Evolutionary conservation across 2,329 filamentous ascomycete genomes (phyloP).

Genomic region (Talaromyces islandicus): DNA sequence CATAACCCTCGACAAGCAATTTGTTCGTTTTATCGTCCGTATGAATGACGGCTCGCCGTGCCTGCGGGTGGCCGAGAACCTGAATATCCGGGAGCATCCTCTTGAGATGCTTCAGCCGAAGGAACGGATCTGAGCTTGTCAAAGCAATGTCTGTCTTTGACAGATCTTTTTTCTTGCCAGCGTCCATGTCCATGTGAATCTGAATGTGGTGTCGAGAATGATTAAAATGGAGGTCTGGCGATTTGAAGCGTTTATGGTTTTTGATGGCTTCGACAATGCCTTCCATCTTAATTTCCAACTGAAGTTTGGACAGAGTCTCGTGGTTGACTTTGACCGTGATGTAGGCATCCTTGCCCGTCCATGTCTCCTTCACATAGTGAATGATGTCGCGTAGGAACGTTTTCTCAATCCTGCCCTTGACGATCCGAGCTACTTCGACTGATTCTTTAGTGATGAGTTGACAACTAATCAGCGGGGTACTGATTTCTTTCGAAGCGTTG

Average conservation of each 20-base stretch:
- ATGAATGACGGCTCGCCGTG: slow-evolving; percentile 80
- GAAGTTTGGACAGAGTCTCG: slow-evolving; percentile 70
- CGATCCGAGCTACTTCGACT: slow-evolving; percentile 77
- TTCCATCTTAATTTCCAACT: slow-evolving; percentile 67
- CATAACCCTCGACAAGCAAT: slow-evolving; percentile 87
- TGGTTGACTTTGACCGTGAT: slow-evolving; percentile 78
- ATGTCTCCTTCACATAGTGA: slow-evolving; percentile 78
- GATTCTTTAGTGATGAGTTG: slow-evolving; percentile 62
- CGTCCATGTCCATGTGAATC: slow-evolving; percentile 57
- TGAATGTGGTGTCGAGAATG: slow-evolving; percentile 54
- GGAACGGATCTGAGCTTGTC: slow-evolving; percentile 39
- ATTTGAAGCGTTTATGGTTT: slow-evolving; percentile 70
- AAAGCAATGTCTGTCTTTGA: slow-evolving; percentile 38
- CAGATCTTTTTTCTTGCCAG: slow-evolving; percentile 26
- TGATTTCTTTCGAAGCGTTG: slow-evolving; percentile 92
- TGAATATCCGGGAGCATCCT: slow-evolving; percentile 75
- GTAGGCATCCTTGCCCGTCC: slow-evolving; percentile 69
- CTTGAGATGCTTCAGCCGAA: slow-evolving; percentile 76
- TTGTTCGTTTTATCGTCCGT: slow-evolving; percentile 68
- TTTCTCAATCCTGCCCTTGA: slow-evolving; percentile 92
- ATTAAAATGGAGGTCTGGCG: slow-evolving; percentile 58
- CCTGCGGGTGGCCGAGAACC: slow-evolving; percentile 83
- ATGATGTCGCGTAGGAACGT: slow-evolving; percentile 81
- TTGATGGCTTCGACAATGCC: slow-evolving; percentile 75
- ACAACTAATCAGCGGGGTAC: slow-evolving; percentile 88